Percentiles rank a stretch among this genome's conserved stretches.
phyloP scores from a whole-genome alignment of 768 basidiomycete genomes.

The Strobilomyces confusus region DNA sequence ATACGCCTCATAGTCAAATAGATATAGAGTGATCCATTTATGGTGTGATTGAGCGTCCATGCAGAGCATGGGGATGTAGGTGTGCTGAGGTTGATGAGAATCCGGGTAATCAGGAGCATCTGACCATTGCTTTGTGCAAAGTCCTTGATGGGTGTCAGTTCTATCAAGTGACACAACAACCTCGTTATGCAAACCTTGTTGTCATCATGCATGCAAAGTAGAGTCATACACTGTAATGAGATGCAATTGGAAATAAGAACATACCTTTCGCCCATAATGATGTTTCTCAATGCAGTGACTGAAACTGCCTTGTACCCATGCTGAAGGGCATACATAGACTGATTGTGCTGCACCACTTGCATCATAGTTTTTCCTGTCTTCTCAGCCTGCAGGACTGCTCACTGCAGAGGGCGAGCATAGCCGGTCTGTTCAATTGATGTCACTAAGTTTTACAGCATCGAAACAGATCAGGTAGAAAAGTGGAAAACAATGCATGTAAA shows the following conservation, averaged over 20 bases:
- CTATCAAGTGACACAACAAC: too few species aligned
- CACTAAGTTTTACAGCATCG: not conserved
- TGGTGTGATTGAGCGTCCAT: too few species aligned
- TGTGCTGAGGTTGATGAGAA: too few species aligned
- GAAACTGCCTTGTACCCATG: constrained; percentile 52
- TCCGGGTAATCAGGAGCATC: too few species aligned
- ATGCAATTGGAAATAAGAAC: constrained; percentile 17
- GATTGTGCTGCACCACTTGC: constrained; percentile 68
- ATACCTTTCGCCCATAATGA: constrained; percentile 79
- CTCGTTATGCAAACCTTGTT: too few species aligned
- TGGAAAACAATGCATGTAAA: constrained; percentile 22
- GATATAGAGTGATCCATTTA: too few species aligned
- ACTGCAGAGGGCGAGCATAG: constrained; percentile 46
- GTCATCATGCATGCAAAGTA: constrained; percentile 42
- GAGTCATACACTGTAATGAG: not conserved
- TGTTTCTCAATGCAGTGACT: constrained; percentile 46
- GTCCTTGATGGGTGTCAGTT: too few species aligned
- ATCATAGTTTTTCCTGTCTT: constrained; percentile 39
- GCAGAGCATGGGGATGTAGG: too few species aligned
- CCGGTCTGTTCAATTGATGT: constrained; percentile 37
- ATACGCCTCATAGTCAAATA: too few species aligned
- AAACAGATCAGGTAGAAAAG: not conserved
- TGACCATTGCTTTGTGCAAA: too few species aligned
- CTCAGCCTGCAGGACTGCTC: constrained; percentile 59
- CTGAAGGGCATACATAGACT: constrained; percentile 55